Evolutionary conservation across 2,329 filamentous ascomycete species (phyloP).

Genomic region (Ophiostoma angusticollis): DNA sequence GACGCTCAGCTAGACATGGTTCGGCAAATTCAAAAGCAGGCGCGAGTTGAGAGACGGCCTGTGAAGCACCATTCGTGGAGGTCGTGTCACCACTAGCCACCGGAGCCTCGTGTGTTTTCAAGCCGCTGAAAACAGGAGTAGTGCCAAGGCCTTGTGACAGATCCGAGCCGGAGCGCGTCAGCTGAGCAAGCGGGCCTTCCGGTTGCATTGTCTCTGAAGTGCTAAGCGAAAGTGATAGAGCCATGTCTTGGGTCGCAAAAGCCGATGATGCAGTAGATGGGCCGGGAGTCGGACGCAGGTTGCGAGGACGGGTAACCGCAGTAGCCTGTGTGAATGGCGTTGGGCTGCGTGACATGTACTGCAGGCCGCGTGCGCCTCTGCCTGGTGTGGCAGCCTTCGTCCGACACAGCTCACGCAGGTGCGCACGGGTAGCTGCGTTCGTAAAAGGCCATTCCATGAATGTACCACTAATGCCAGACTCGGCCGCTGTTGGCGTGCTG

Average conservation of each 20-base stretch:
- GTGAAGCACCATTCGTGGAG: not conserved
- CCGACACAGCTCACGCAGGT: constrained; percentile 51
- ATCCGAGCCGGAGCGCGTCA: constrained; percentile 29
- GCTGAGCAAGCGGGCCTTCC: constrained; percentile 45
- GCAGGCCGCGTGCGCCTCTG: constrained; percentile 28
- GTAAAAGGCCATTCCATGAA: constrained; percentile 54
- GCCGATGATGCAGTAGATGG: constrained; percentile 27
- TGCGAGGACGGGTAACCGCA: constrained; percentile 33
- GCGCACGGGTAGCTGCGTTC: constrained; percentile 46
- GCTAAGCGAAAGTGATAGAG: constrained; percentile 48
- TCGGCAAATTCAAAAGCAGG: constrained; percentile 14
- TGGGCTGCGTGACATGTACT: constrained; percentile 38
- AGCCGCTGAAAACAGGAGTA: not conserved
- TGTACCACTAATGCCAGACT: constrained; percentile 26
- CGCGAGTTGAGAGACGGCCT: constrained; percentile 5
- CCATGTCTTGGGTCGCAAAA: constrained; percentile 50
- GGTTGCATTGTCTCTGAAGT: constrained; percentile 54
- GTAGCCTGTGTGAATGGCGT: constrained; percentile 40
- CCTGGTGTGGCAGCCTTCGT: constrained; percentile 33
- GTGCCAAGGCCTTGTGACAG: constrained; percentile 6
- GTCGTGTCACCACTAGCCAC: not conserved
- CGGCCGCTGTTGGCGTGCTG: constrained; percentile 37
- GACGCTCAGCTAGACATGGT: constrained; percentile 20
- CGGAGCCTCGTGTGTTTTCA: not conserved
- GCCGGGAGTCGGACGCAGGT: constrained; percentile 29